phyloP scores from a whole-genome alignment of 495 filamentous ascomycete species.

The Xylaria flabelliformis region DNA sequence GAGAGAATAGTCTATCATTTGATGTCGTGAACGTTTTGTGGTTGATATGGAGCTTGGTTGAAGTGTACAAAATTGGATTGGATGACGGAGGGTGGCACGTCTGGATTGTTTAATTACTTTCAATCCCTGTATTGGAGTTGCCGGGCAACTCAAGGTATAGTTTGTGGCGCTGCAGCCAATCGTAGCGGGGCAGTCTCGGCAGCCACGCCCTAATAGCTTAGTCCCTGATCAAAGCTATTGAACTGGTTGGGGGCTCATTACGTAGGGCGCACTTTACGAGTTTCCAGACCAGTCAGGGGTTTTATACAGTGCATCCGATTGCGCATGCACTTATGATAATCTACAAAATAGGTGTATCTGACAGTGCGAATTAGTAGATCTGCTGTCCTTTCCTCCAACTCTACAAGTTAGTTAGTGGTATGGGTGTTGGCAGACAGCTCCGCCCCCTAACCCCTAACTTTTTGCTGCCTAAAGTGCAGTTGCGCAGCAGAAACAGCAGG shows the following conservation, averaged over 20 bases:
- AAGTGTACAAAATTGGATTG: not conserved
- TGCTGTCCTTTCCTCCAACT: not conserved
- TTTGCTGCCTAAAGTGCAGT: conserved; percentile 17
- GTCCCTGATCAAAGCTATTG: not conserved
- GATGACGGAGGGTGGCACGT: not conserved
- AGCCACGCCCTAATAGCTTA: not conserved
- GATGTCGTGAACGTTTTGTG: conserved; percentile 23
- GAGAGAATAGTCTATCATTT: conserved; percentile 10
- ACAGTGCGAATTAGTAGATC: not conserved
- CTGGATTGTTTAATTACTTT: conserved; percentile 27
- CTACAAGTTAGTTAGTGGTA: not conserved
- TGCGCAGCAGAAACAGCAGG: not conserved
- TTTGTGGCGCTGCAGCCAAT: conserved; percentile 7
- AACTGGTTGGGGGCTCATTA: conserved; percentile 11
- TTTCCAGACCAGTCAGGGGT: not conserved
- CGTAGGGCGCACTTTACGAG: not conserved
- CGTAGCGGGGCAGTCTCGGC: not conserved
- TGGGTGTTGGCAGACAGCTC: not conserved
- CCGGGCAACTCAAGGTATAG: conserved; percentile 17
- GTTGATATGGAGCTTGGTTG: conserved; percentile 28
- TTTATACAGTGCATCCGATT: not conserved
- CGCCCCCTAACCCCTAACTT: conserved; percentile 10
- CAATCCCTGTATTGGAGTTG: conserved; percentile 7
- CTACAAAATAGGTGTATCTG: not conserved
- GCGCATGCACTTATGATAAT: not conserved